Base-by-base conservation (phyloP, 1,284 basidiomycete species). In the Gymnopus androsaceus region DNA sequence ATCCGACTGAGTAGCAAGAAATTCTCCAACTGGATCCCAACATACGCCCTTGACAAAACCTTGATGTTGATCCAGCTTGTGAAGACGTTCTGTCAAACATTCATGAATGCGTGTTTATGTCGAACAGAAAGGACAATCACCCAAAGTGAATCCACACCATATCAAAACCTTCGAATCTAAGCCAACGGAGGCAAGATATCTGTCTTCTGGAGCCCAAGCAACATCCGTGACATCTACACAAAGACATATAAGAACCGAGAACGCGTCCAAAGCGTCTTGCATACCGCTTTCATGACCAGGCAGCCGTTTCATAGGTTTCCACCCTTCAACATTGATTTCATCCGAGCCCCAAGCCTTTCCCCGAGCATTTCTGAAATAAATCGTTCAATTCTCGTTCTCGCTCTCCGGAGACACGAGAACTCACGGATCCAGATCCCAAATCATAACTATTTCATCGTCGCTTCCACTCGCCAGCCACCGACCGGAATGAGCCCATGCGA, bases 41-140 rank as follows among this genome's bases (percentile, higher is more conserved):
- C 93, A 95, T 48, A 99, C 93, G 53, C 97, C 97, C 72, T 99
- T 99, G 63, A 99, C 95, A 69, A 98, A 98, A 4, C 95, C 95
- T 66, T 93, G 87, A 69, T 99, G 97, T 53, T 87, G 85, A 57
- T 93, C 90, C 31, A 99, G 82, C 66, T 89, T 92, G 45, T 83
- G 79, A 46, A 98, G 69, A 8, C 88, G 85, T 63, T 95, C 94
- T 92, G 56, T 4, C 7, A 33, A 19, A 25, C 14, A 49, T 1
- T 23, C 23, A 27, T 53, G 28, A 56, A 38, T 25, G 28, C 46
- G 59, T n/a, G n/a, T n/a, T 47, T 21, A 38, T 30, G 28, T 33
- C 8, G 19, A n/a, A 11, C 7, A 3, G 14, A 49, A 23, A 30
- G 30, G n/a, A 41, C 12, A 66, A 82, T 55, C 55, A 90, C 94